Evolutionary conservation across 441 rosid genomes (phyloP), one percentile per base, ranked within the genome.

Genomic region (Breynia disticha): DNA sequence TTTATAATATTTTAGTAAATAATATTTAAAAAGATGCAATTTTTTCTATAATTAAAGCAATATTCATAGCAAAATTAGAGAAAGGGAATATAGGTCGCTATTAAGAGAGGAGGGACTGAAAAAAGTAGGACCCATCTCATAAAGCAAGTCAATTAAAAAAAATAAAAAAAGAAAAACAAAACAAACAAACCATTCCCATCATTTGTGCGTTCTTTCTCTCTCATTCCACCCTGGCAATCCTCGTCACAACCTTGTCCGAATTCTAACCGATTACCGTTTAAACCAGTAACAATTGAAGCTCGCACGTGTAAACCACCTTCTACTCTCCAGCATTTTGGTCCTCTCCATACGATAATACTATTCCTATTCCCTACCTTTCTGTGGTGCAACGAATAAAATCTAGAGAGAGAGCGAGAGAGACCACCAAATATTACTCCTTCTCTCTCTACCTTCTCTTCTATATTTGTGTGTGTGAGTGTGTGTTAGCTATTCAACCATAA

Each of bases 311-410:
- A 63, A 44, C 19, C 37, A 44, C 19, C 37, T 12, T 56, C 60
- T 54, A 16, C 15, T 41, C 41, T 41, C 44, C 44, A 41, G n/a
- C n/a, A 0, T 41, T 11, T 41, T 41, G 44, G 35, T 28, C 24
- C 18, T 19, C 52, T 16, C 52, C 45, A 28, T 56, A 50, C 52
- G 52, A 24, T 35, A 43, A 13, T 35, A 52, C 42, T 42, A 17
- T 51, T 64, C 49, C 48, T 18, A 20, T 63, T 76, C 63, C 65
- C 46, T 19, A 63, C 56, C 60, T 72, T 76, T 69, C 50, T 61
- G 74, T 72, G 90, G 90, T 81, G 86, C 88, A 76, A 86, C 82
- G 61, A 76, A 77, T 66, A 60, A 71, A 71, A 71, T 72, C 59
- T 68, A 54, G 72, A 73, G 76, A 69, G 68, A 71, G 76, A 55